Evolutionary conservation across 306 rosid species (phyloP).

Genomic region (Alnus glutinosa): DNA sequence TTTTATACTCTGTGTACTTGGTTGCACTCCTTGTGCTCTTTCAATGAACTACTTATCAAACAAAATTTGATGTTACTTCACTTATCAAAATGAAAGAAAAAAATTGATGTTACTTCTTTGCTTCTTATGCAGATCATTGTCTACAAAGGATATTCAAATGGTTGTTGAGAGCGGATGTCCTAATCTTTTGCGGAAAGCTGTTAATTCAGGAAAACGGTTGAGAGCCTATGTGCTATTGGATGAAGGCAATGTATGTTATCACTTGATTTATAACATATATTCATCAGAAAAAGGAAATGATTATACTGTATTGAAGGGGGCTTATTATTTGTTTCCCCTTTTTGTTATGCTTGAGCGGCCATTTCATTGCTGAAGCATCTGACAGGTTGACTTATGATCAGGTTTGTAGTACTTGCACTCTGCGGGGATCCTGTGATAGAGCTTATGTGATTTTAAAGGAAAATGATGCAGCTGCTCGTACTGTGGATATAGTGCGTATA

Average conservation of each 20-base stretch:
- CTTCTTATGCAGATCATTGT: constrained; percentile 58
- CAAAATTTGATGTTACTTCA: too few relatives aligned
- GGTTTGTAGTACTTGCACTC: constrained; percentile 84
- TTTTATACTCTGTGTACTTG: too few relatives aligned
- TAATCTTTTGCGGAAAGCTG: constrained; percentile 72
- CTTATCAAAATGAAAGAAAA: too few relatives aligned
- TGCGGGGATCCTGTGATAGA: constrained; percentile 90
- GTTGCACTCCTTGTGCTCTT: too few relatives aligned
- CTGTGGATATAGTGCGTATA: constrained; percentile 87
- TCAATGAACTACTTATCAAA: too few relatives aligned
- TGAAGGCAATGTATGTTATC: constrained; percentile 83
- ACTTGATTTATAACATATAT: constrained; percentile 20
- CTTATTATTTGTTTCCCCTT: not conserved
- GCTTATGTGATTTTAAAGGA: constrained; percentile 76
- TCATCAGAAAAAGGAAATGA: constrained; percentile 1
- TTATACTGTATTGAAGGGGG: constrained; percentile 8
- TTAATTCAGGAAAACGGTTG: constrained; percentile 90
- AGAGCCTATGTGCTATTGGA: constrained; percentile 70
- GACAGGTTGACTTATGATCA: constrained; percentile 39
- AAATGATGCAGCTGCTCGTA: constrained; percentile 66
- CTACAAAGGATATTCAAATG: constrained; percentile 56
- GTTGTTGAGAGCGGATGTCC: constrained; percentile 84
- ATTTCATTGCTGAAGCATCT: constrained; percentile 15
- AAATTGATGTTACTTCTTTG: constrained; percentile 7
- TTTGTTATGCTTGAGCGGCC: constrained; percentile 18